Percentiles rank a stretch among this genome's conserved stretches.
Evolutionary conservation across 1,284 basidiomycete species (phyloP).

Genomic region (Phellopilus nigrolimitatus): DNA sequence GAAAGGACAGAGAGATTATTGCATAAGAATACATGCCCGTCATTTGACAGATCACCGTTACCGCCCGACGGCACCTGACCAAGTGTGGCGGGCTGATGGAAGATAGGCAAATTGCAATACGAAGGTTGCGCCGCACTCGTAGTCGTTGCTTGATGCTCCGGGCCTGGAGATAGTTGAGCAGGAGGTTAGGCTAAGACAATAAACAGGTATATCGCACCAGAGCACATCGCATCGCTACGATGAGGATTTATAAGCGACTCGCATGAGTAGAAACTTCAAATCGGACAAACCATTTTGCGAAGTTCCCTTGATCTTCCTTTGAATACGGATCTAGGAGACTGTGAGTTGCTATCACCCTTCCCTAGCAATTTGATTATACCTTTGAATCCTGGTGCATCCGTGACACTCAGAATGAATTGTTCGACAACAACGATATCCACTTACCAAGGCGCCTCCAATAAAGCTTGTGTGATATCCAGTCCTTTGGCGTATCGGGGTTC

Average conservation of each 20-base stretch:
- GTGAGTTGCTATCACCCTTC: neutral
- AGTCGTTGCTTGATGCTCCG: conserved; percentile 42
- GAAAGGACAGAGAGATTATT: conserved; percentile 50
- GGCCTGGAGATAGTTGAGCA: no score
- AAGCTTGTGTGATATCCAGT: conserved; percentile 50
- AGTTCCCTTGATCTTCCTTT: conserved; percentile 46
- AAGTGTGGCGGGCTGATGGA: conserved; percentile 39
- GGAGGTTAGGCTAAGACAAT: no score
- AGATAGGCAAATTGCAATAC: conserved; percentile 49
- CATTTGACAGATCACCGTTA: conserved; percentile 48
- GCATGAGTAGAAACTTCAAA: neutral
- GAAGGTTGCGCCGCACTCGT: conserved; percentile 43
- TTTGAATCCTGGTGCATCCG: conserved; percentile 28
- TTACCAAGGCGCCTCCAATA: conserved; percentile 53
- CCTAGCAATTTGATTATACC: conserved; percentile 20
- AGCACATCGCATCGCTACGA: conserved; percentile 51
- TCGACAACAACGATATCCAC: neutral
- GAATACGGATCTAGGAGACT: conserved; percentile 49
- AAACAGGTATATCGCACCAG: no score
- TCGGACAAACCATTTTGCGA: conserved; percentile 42
- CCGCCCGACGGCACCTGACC: conserved; percentile 28
- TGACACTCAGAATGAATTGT: conserved; percentile 1
- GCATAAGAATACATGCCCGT: conserved; percentile 52
- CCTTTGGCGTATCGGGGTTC: conserved; percentile 42
- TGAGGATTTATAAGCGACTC: neutral